phyloP scores from a whole-genome alignment of 2,329 filamentous ascomycete species.

The Calonectria leucothoes region DNA sequence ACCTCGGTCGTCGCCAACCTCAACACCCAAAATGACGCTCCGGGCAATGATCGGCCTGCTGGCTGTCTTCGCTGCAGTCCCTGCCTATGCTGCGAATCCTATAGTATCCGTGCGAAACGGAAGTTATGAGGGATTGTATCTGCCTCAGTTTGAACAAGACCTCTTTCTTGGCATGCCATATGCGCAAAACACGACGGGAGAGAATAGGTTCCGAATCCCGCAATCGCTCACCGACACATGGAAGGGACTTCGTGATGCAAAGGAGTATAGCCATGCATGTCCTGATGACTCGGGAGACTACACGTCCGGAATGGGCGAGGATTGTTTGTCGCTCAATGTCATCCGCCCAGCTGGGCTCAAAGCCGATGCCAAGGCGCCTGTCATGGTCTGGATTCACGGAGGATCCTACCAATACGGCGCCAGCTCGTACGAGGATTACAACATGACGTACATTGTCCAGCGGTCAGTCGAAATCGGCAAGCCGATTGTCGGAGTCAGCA shows the following conservation, averaged over 20 bases:
- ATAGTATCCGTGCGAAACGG: not conserved
- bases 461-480: conserved; percentile 52
- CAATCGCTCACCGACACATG: not conserved
- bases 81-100: not conserved
- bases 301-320: conserved; percentile 27
- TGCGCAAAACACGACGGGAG: not conserved
- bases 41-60: not conserved
- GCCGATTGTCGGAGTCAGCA: conserved; percentile 51
- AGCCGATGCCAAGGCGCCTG: conserved; percentile 23
- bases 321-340: conserved; percentile 47
- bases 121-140: not conserved
- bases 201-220: not conserved
- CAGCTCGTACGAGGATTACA: conserved; percentile 62
- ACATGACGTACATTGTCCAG: conserved; percentile 66
- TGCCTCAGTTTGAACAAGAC: not conserved
- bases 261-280: not conserved
- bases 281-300: not conserved
- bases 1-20: not conserved
- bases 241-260: not conserved
- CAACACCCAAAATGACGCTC: not conserved
- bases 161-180: not conserved
- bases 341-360: conserved; percentile 39
- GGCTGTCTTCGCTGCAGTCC: not conserved
- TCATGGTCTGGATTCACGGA: conserved; percentile 37
- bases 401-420: conserved; percentile 51